Base-by-base conservation (phyloP, 1,284 basidiomycete species). In the Apiotrichum gracile region DNA sequence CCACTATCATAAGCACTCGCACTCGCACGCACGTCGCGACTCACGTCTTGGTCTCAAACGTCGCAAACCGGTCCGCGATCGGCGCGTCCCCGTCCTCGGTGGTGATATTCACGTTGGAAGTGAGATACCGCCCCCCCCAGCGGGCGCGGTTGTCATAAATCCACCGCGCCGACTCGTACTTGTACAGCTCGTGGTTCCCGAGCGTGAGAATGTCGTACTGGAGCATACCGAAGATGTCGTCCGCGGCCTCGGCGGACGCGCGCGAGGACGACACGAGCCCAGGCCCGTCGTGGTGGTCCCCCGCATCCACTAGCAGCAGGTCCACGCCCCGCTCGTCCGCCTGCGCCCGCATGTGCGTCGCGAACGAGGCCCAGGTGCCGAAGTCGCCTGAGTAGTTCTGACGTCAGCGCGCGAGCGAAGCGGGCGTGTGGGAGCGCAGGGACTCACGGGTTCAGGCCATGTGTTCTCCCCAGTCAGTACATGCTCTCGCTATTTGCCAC, bases 151-250 rank as follows among this genome's bases (percentile, higher is more conserved):
- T 86, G 52, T 82, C 78, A 72, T 87, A 85, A 81, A 89, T 86
- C 70, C 90, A 87, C 42, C 83, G 79, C 0, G 88, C 82, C 64
- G 87, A 82, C 5, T 77, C 79, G 67, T 90, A 91, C 57, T 82
- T 79, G 74, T 92, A 93, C 31, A 93, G 74, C 74, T 93, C 91
- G 65, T 93, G 90, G 65, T 93, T 93, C 66, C 91, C 91, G 55
- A 92, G 88, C 0, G 87, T 77, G 63, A 92, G 81, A 9, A 91
- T 65, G 67, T 94, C 91, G 67, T 91, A 93, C 0, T 86, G 83
- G 26, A 93, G 78, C 61, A 83, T 76, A 27, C 82, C 77, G 61
- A 93, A 80, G 72, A 89, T 85, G 64, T 86, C 85, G 61, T 91
- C 89, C 0, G 83, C 82, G 13, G 86, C 72, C 0, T 85, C 85